Base-by-base conservation (phyloP, 2,329 filamentous ascomycete genomes). In the Pyricularia pennisetigena region DNA sequence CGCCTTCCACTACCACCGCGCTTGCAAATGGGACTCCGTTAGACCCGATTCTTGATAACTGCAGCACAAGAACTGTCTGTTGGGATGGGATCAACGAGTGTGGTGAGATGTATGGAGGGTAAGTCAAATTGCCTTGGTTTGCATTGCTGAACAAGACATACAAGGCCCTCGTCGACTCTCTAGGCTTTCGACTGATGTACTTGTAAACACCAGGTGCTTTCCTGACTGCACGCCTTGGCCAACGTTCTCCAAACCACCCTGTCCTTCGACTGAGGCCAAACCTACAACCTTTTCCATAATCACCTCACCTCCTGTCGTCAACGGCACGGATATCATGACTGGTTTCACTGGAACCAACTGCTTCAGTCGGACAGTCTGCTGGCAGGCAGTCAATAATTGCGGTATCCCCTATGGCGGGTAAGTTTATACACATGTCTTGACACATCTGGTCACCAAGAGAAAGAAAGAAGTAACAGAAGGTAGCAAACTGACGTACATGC, bases 1-100 rank as follows among this genome's bases (percentile, higher is more conserved):
- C 29, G 16, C 67, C 71, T 69, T 71, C 72, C 78, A 80, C 24
- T 61, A 64, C 61, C 57, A n/a, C 54, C 66, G 57, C 32, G 62
- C 68, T 14, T 30, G 29, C 32, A 12, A 28, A 24, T 26, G 23
- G n/a, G n/a, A 65, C 30, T 23, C 28, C 16, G 16, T 7, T 41
- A 24, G 64, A 30, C 20, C 32, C 64, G 1, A 10, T 29, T 16
- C 23, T 30, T 65, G 64, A 35, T 6, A 69, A 67, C 49, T 70
- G 30, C 69, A 72, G 69, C 67, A 71, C 67, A 59, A 70, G 68
- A 35, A 77, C 70, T 72, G 65, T 68, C 6, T 64, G 66, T 30
- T 72, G 64, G 64, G 64, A 65, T 26, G 64, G 29, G 20, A 41
- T 54, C 64, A 49, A 65, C 32, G 64, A 30, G 20, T 65, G 64